A percentile compares a stretch with the other conserved stretches of the same genome.
Evolutionary conservation across 2,329 filamentous ascomycete genomes (phyloP).

Genomic region (Hypoxylon sp.): DNA sequence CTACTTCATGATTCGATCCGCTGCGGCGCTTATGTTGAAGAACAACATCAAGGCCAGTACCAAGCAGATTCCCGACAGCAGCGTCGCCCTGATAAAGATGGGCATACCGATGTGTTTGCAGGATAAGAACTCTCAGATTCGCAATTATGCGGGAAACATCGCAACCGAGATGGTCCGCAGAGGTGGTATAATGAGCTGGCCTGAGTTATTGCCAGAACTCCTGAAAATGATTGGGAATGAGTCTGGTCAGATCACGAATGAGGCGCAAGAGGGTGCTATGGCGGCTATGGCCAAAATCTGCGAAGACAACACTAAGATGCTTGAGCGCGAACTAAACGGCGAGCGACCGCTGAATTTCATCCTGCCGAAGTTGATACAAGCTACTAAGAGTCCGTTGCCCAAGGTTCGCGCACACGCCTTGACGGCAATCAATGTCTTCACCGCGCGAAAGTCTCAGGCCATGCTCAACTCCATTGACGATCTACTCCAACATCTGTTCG

Average conservation of each 20-base stretch:
- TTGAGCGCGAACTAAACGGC: conserved; percentile 88
- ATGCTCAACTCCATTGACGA: conserved; percentile 82
- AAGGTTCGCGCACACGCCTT: conserved; percentile 84
- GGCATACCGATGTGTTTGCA: conserved; percentile 81
- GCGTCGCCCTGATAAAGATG: conserved; percentile 79
- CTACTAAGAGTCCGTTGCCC: conserved; percentile 77
- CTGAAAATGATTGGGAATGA: conserved; percentile 80
- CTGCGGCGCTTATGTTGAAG: conserved; percentile 93
- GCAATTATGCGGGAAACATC: conserved; percentile 89
- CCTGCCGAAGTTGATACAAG: conserved; percentile 88
- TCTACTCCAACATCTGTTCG: conserved; percentile 83
- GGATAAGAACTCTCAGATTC: conserved; percentile 82
- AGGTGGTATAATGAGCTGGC: conserved; percentile 89
- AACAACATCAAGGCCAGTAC: conserved; percentile 84
- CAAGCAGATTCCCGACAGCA: conserved; percentile 77
- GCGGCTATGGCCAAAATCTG: conserved; percentile 93
- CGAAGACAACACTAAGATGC: conserved; percentile 88
- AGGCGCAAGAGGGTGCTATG: conserved; percentile 93
- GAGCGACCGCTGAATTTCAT: conserved; percentile 88
- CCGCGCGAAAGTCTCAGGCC: conserved; percentile 82
- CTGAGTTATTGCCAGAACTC: conserved; percentile 85
- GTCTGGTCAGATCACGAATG: conserved; percentile 69
- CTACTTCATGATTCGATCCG: conserved; percentile 81
- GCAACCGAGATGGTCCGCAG: conserved; percentile 89
- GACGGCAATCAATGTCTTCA: conserved; percentile 89